These are phyloP conservation scores for Hsuehochloa calcarea DNA, from an alignment of 176 grass and related monocot species.

Conservation along the genomic window DNA sequence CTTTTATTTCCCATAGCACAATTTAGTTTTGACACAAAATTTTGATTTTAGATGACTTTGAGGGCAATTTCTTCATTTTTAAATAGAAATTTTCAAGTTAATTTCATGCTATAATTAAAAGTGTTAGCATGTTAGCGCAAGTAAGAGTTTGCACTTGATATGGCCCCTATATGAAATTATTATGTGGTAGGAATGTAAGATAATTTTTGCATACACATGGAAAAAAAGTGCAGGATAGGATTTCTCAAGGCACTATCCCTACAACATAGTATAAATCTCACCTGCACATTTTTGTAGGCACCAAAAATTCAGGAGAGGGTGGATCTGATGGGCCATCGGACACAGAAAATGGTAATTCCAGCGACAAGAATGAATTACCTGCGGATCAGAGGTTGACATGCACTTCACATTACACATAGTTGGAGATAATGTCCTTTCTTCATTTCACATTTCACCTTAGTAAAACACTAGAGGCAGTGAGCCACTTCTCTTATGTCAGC, in stretches of 20 bases:
- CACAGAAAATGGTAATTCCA: conserved; percentile 50
- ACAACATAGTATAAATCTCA: conserved; percentile 38
- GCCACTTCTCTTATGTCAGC: background rate
- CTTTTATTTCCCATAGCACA: background rate
- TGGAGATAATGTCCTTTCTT: conserved; percentile 32
- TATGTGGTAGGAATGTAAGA: background rate
- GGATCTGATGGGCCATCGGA: conserved; percentile 54
- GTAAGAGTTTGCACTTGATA: background rate
- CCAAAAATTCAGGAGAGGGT: conserved; percentile 51
- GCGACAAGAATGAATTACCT: conserved; percentile 50
- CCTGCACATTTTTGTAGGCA: conserved; percentile 40
- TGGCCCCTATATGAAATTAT: background rate
- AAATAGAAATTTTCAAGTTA: background rate
- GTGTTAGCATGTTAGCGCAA: background rate
- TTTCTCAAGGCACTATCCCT: conserved; percentile 35
- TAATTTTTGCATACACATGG: conserved; percentile 4
- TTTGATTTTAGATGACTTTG: background rate
- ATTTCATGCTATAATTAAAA: background rate
- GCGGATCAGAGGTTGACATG: conserved; percentile 44
- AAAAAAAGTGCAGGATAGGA: background rate
- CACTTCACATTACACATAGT: conserved; percentile 42
- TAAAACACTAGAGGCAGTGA: background rate
- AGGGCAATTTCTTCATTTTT: background rate
- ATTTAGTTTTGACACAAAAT: background rate
- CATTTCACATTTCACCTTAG: background rate